These are phyloP conservation scores for Oryza punctata DNA, from an alignment of 176 grass and related monocot species.

Conservation along the genomic window DNA sequence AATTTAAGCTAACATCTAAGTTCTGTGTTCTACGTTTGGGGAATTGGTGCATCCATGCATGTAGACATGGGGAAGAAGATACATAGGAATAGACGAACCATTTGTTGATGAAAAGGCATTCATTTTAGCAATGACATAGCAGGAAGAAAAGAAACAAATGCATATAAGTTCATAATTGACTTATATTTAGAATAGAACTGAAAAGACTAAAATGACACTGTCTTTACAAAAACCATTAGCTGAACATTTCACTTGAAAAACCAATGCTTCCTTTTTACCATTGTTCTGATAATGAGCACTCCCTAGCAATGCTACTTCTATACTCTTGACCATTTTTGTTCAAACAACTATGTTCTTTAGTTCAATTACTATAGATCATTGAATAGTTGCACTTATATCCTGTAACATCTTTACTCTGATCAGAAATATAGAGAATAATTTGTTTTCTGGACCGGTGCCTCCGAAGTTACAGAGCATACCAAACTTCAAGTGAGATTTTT, in stretches of 20 bases:
- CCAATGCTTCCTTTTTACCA: background rate
- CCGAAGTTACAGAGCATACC: conserved; percentile 72
- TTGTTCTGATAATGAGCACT: background rate
- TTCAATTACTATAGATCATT: background rate
- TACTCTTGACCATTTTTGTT: background rate
- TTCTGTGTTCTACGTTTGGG: too few relatives aligned
- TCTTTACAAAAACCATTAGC: conserved; percentile 12
- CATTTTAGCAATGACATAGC: too few relatives aligned
- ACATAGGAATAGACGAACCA: too few relatives aligned
- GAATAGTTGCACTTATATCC: conserved; percentile 8
- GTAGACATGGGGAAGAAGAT: too few relatives aligned
- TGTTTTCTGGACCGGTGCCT: conserved; percentile 90
- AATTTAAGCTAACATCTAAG: too few relatives aligned
- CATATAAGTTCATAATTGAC: background rate
- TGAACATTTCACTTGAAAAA: conserved; percentile 30
- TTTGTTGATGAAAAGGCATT: too few relatives aligned
- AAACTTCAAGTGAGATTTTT: conserved; percentile 80
- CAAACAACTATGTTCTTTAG: background rate
- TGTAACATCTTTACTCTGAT: conserved; percentile 39
- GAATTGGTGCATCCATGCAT: too few relatives aligned
- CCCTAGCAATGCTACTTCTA: background rate
- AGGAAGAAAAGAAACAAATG: too few relatives aligned
- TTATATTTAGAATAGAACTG: background rate
- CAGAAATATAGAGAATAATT: conserved; percentile 98
- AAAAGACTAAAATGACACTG: too few relatives aligned